Base-by-base conservation (phyloP, 768 basidiomycete genomes). In the Daedalea quercina region DNA sequence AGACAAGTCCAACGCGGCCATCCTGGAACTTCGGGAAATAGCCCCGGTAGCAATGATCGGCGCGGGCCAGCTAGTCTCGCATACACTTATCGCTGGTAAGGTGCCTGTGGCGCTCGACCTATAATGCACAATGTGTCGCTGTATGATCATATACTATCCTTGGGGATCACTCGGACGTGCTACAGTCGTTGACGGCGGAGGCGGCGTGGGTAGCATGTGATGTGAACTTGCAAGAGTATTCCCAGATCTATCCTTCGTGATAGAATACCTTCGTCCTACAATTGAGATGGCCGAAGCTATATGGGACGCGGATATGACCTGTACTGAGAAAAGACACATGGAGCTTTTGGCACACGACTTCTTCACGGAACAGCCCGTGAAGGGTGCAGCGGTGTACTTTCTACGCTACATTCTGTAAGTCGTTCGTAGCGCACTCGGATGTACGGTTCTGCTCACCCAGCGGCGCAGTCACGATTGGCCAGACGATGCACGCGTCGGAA, bases 241-340 rank as follows among this genome's bases (percentile, higher is more conserved):
- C 43, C 57, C 53, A 6, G 33, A 58, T n/a, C 47, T 63, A 33
- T 23, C 48, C 4, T 57, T 62, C 45, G 50, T 63, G 3, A 43
- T 59, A 25, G 57, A 64, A 35, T 61, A 64, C 47, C 56, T 58
- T 19, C 37, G 52, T 3, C 37, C 56, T 2, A 54, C 53, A 0
- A 54, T 60, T 11, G 45, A 47, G 33, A 40, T 52, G 20, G 62
- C 58, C 0, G 23, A 45, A 26, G 31, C 13, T 11, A 28, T 58
- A 1, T 58, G 57, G 54, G 9, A 52, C 35, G n/a, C 22, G 2
- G 50, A 52, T n/a, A n/a, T n/a, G n/a, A n/a, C n/a, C n/a, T n/a
- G 25, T 31, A 24, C 31, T 51, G 47, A 1, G 47, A 50, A 1
- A 46, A 26, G 44, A 17, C 51, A 52, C 23, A 50, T 53, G 0